phyloP scores from a whole-genome alignment of 2,329 filamentous ascomycete species.

The Capronia americana region DNA sequence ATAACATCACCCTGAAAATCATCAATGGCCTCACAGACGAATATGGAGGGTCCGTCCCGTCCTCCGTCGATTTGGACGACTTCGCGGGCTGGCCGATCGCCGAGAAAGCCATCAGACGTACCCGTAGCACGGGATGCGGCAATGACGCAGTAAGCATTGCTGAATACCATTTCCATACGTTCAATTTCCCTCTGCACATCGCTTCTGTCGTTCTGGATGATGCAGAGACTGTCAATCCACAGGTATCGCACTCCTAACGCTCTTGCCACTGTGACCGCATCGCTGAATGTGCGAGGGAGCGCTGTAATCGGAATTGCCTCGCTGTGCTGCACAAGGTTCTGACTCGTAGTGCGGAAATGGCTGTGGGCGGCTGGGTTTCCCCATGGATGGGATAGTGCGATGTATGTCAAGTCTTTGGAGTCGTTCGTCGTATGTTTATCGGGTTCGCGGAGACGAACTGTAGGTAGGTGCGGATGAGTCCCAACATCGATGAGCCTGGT shows the following conservation, averaged over 20 bases:
- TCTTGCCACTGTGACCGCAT: background rate
- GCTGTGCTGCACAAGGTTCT: background rate
- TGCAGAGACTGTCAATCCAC: slow-evolving; percentile 7
- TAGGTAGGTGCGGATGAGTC: too few species aligned
- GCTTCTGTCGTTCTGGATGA: background rate
- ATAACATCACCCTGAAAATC: background rate
- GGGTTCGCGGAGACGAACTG: too few species aligned
- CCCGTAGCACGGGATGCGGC: background rate
- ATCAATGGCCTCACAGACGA: background rate
- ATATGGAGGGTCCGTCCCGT: background rate
- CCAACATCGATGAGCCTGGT: too few species aligned
- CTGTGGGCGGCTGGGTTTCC: background rate
- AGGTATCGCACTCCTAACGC: background rate
- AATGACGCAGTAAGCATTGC: background rate
- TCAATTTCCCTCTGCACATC: background rate
- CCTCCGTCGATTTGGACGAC: background rate
- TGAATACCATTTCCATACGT: background rate
- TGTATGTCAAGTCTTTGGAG: background rate
- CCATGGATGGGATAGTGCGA: background rate
- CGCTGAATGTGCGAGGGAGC: background rate
- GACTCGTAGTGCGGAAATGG: background rate
- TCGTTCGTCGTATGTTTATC: too few species aligned
- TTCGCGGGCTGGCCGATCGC: background rate
- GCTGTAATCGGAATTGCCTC: background rate
- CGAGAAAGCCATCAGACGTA: background rate